These are phyloP conservation scores for Candida boleticola DNA, from an alignment of 805 yeast genomes.

Conservation along the genomic window DNA sequence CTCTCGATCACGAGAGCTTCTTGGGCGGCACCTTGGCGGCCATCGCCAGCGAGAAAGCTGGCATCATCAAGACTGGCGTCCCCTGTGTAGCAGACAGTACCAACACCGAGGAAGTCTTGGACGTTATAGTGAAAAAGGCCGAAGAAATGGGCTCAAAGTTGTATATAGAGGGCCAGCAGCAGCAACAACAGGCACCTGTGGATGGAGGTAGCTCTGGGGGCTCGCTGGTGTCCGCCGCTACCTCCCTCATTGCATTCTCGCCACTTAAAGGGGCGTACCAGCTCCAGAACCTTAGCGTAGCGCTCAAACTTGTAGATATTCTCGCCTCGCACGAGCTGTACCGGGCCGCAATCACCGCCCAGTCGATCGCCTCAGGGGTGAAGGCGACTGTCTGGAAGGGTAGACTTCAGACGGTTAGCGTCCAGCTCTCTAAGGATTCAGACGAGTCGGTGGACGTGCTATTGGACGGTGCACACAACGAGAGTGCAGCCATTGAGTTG, in stretches of 20 bases:
- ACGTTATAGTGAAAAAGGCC: constrained; percentile 43
- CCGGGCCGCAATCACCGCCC: constrained; percentile 21
- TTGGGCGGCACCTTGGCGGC: constrained; percentile 63
- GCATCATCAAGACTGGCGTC: constrained; percentile 63
- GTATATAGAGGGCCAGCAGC: constrained; percentile 18
- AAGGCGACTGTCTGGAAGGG: constrained; percentile 77
- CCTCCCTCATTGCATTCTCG: constrained; percentile 18
- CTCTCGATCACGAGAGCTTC: constrained; percentile 78
- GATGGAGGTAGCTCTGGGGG: no score
- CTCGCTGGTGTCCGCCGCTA: neutral
- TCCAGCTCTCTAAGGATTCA: constrained; percentile 7
- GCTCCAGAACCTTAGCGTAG: constrained; percentile 62
- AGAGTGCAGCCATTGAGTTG: constrained; percentile 76
- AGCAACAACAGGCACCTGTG: neutral
- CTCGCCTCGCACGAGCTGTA: constrained; percentile 15
- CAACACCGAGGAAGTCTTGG: constrained; percentile 52
- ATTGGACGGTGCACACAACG: constrained; percentile 93
- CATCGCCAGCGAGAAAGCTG: constrained; percentile 83
- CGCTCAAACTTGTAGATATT: constrained; percentile 54
- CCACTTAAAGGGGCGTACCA: constrained; percentile 79
- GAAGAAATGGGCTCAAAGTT: constrained; percentile 23
- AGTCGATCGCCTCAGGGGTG: constrained; percentile 51
- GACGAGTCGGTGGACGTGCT: constrained; percentile 36
- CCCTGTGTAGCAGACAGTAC: constrained; percentile 74
- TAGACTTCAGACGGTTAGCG: constrained; percentile 54